Percentiles rank a stretch among this genome's conserved stretches.
Conservation (phyloP, 2,329 filamentous ascomycete species). For the Pseudogymnoascus sp. region DNA sequence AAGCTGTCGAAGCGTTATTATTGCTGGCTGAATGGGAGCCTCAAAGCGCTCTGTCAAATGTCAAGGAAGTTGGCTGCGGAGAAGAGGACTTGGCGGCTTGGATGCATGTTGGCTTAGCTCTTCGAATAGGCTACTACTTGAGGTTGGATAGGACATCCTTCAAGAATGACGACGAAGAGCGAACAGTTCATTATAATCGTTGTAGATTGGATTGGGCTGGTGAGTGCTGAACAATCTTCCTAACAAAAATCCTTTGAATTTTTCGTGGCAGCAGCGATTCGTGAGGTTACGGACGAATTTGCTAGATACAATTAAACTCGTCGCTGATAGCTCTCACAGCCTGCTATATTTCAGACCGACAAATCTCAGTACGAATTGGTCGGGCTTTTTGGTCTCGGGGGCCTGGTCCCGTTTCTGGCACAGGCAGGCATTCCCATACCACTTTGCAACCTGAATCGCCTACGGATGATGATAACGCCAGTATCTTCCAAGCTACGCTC, state of each 20-base stretch:
- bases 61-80: slow-evolving; percentile 55
- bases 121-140: slow-evolving; percentile 62
- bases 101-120: slow-evolving; percentile 66
- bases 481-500: slow-evolving; percentile 61
- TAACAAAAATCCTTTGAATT: neutral
- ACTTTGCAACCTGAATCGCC: slow-evolving; percentile 49
- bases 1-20: slow-evolving; percentile 61
- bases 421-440: slow-evolving; percentile 36
- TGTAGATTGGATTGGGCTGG: slow-evolving; percentile 61
- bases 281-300: neutral
- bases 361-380: slow-evolving; percentile 62
- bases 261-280: neutral
- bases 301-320: neutral
- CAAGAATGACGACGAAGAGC: slow-evolving; percentile 48
- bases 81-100: slow-evolving; percentile 67
- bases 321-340: slow-evolving; percentile 25
- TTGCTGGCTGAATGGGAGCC: slow-evolving; percentile 61
- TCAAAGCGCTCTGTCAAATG: slow-evolving; percentile 22
- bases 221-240: slow-evolving; percentile 25
- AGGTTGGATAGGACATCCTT: slow-evolving; percentile 61
- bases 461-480: slow-evolving; percentile 57
- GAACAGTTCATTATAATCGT: slow-evolving; percentile 50
- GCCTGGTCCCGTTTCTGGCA: slow-evolving; percentile 56
- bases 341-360: slow-evolving; percentile 52
- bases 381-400: slow-evolving; percentile 67